Percentiles rank a stretch among this genome's conserved stretches.
Conservation (phyloP, 2,329 filamentous ascomycete species). For the Trichoderma hamatum region DNA sequence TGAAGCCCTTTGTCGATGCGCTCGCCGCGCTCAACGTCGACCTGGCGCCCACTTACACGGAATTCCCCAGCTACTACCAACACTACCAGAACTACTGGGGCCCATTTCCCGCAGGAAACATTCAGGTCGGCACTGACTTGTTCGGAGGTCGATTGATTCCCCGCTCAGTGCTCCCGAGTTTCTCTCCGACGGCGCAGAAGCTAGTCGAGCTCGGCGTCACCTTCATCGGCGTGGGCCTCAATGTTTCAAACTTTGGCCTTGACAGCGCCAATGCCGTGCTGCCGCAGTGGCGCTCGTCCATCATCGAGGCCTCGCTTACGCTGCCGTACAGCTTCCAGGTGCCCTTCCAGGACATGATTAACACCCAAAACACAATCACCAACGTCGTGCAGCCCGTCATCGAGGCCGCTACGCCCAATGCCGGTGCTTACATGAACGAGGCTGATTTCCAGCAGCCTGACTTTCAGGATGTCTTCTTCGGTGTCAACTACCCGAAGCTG, state of each 20-base stretch:
- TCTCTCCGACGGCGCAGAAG: conserved; percentile 33
- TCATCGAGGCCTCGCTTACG: conserved; percentile 38
- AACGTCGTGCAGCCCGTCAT: conserved; percentile 35
- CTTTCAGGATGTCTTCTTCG: conserved; percentile 52
- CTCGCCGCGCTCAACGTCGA: conserved; percentile 32
- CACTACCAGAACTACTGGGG: conserved; percentile 36
- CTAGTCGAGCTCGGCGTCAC: conserved; percentile 36
- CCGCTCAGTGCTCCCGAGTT: conserved; percentile 36
- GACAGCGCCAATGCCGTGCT: conserved; percentile 42
- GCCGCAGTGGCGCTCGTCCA: conserved; percentile 45
- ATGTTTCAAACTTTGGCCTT: conserved; percentile 14
- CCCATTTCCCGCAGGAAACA: conserved; percentile 45
- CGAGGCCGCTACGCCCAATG: conserved; percentile 40
- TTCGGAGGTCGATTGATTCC: conserved; percentile 50
- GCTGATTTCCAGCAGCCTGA: conserved; percentile 52
- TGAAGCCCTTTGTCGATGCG: conserved; percentile 46
- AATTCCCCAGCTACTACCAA: conserved; percentile 37
- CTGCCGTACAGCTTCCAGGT: conserved; percentile 36
- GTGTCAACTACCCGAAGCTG: conserved; percentile 48
- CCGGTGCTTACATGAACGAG: conserved; percentile 56
- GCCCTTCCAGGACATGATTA: conserved; percentile 36
- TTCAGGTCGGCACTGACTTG: conserved; percentile 36
- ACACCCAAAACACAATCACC: conserved; percentile 39
- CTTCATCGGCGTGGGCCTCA: conserved; percentile 31
- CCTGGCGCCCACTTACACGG: conserved; percentile 36